A percentile compares a stretch with the other conserved stretches of the same genome.
These are phyloP conservation scores for Penicillium roqueforti DNA, from an alignment of 495 filamentous ascomycete genomes.

Conservation along the genomic window DNA sequence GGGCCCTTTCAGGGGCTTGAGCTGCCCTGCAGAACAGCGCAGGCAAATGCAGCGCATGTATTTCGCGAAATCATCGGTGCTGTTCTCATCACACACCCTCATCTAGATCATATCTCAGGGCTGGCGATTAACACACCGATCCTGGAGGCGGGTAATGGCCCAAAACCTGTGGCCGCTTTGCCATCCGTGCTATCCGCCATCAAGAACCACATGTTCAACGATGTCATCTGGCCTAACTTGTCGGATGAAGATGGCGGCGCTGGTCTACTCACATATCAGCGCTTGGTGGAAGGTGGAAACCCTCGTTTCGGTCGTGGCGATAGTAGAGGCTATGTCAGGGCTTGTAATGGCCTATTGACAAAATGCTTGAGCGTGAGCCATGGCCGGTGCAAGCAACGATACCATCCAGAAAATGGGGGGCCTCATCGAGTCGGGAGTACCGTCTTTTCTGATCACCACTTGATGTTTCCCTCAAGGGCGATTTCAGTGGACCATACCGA, in stretches of 20 bases:
- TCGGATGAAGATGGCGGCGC: slow-evolving; percentile 94
- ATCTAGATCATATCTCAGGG: slow-evolving; percentile 88
- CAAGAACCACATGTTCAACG: slow-evolving; percentile 94
- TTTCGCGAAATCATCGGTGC: slow-evolving; percentile 75
- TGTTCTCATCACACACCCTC: slow-evolving; percentile 88
- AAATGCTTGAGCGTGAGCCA: slow-evolving; percentile 80
- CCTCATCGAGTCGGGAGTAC: slow-evolving; percentile 57
- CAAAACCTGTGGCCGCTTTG: slow-evolving; percentile 79
- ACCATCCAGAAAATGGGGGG: slow-evolving; percentile 38
- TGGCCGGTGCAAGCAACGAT: slow-evolving; percentile 75
- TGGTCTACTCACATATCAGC: slow-evolving; percentile 85
- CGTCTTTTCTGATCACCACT: slow-evolving; percentile 36
- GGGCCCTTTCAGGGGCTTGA: slow-evolving; percentile 75
- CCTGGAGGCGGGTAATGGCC: slow-evolving; percentile 63
- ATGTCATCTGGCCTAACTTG: slow-evolving; percentile 95
- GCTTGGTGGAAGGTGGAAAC: slow-evolving; percentile 82
- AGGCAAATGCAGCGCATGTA: slow-evolving; percentile 76
- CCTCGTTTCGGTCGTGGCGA: slow-evolving; percentile 72
- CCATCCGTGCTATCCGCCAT: slow-evolving; percentile 82
- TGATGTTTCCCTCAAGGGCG: slow-evolving; percentile 27
- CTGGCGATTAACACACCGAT: slow-evolving; percentile 90
- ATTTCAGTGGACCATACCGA: slow-evolving; percentile 33
- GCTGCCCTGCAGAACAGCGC: slow-evolving; percentile 54
- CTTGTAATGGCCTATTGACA: slow-evolving; percentile 75
- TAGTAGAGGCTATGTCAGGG: slow-evolving; percentile 73